Evolutionary conservation across 1,284 basidiomycete genomes (phyloP), one percentile per base, ranked within the genome.

Genomic region (Cutaneotrichosporon sp.): DNA sequence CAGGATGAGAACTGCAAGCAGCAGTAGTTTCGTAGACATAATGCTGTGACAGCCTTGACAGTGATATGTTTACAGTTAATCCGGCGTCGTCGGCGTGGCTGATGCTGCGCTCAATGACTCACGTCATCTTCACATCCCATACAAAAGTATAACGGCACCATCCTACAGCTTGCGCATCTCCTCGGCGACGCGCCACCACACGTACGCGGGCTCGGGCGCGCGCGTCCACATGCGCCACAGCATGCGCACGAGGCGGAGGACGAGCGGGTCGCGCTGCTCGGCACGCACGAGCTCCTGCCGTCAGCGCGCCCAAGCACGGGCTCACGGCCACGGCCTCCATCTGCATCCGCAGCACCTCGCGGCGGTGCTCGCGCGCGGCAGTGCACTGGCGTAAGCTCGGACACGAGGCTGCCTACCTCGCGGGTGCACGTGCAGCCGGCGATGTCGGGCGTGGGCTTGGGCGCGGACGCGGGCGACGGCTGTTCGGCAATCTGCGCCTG

Each of bases 1-100:
- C 64, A 65, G 33, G 69, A 71, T 62, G 67, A 67, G 56, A 73
- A 78, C 47, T 78, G 76, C 72, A 73, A 78, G 68, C 76, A 78
- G 71, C 76, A 78, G 72, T 78, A 72, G 65, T 31, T 50, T 50
- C 47, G 47, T 50, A 50, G 47, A 50, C 27, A 31, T 50, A 20
- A 42, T 46, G 45, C 45, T 46, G 45, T 46, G 45, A 16, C 45
- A 46, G 45, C 45, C 25, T 22, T 46, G 45, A 16, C 45, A 46
- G 25, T 50, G 47, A 25, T 27, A 50, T 50, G 47, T 27, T 50
- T 50, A 49, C 47, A 50, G 47, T 31, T 27, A 42, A 42, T 42
- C 38, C 34, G 16, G 34, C 34, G 38, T 14, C 29, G 29, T 29
- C 9, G 29, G 9, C 29, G 29, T 29, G 29, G 29, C 29, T 29